A percentile compares a stretch with the other conserved stretches of the same genome.
phyloP scores from a whole-genome alignment of 2,329 filamentous ascomycete species.

The Herpotrichia juniperi region DNA sequence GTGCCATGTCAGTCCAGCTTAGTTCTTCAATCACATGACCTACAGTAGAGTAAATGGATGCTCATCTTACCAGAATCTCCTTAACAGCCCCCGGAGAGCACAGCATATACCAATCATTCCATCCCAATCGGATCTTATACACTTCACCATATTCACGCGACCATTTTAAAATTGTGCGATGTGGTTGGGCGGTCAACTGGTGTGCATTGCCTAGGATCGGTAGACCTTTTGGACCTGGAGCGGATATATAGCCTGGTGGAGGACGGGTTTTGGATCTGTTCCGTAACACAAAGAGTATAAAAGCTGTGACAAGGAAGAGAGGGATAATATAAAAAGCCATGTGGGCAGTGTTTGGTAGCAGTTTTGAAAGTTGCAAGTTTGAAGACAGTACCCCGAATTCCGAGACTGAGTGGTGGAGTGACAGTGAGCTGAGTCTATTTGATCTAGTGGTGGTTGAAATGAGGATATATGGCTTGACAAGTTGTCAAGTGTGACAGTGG shows the following conservation, averaged over 20 bases:
- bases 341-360: not conserved
- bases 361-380: not conserved
- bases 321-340: slow-evolving; percentile 20
- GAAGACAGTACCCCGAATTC: too few species aligned
- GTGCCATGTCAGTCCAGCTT: too few species aligned
- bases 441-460: not conserved
- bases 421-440: not conserved
- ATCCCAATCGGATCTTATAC: slow-evolving; percentile 52
- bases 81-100: slow-evolving; percentile 52
- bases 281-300: slow-evolving; percentile 15
- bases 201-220: slow-evolving; percentile 38
- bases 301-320: slow-evolving; percentile 13
- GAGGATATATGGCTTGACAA: slow-evolving; percentile 1
- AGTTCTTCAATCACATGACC: too few species aligned
- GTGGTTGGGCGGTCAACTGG: slow-evolving; percentile 33
- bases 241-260: slow-evolving; percentile 21
- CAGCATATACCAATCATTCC: slow-evolving; percentile 54
- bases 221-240: slow-evolving; percentile 33
- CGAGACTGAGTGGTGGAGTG: not conserved
- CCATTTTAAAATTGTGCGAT: slow-evolving; percentile 44
- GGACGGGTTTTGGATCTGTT: slow-evolving; percentile 10
- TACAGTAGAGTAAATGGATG: too few species aligned
- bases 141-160: slow-evolving; percentile 53
- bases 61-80: slow-evolving; percentile 54
- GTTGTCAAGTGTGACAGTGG: not conserved